Base-by-base conservation (phyloP, 768 basidiomycete species). In the Termitomyces sp. region DNA sequence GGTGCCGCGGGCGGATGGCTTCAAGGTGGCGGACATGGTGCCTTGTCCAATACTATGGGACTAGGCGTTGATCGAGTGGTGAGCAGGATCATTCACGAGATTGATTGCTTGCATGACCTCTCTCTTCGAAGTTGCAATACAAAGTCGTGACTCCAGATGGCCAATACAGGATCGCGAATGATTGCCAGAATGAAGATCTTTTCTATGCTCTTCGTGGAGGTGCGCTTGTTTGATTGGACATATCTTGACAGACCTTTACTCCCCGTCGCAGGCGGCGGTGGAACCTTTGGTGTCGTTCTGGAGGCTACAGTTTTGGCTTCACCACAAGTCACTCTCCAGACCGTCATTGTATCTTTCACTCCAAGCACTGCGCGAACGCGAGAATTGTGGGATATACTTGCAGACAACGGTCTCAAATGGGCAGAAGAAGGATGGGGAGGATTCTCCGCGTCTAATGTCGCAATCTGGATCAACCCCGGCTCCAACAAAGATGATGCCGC, bases 101-200 rank as follows among this genome's bases (percentile, higher is more conserved):
- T 11, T 12, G 27, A 19, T 38, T n/a, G 10, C 16, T 14, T 2
- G 34, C 21, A 23, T 47, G 42, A 51, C 7, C n/a, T 58, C 9
- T 45, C 23, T 27, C 16, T 45, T 45, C 3, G 41, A 53, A 78
- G 76, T 71, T 82, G 3, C 70, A 85, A 65, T 77, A 75, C 65
- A 79, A 78, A 57, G 67, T 84, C 4, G 82, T 84, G 6, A 82
- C 81, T 2, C 80, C 83, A 0, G 79, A 82, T 62, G 83, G 82
- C 0, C 57, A 69, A 25, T 68, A 68, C 59, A 73, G 77, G 29
- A 72, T 71, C 1, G 81, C 70, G 4, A 83, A 81, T 65, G 73
- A 70, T 12, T 79, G 77, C 46, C 75, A 82, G 62, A 79, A 82
- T 57, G 56, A 71, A 53, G 82, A 83, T 66, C 72, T 83, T 0